A percentile compares a stretch with the other conserved stretches of the same genome.
Conservation (phyloP, 441 rosid species). For the Eruca vesicaria region DNA sequence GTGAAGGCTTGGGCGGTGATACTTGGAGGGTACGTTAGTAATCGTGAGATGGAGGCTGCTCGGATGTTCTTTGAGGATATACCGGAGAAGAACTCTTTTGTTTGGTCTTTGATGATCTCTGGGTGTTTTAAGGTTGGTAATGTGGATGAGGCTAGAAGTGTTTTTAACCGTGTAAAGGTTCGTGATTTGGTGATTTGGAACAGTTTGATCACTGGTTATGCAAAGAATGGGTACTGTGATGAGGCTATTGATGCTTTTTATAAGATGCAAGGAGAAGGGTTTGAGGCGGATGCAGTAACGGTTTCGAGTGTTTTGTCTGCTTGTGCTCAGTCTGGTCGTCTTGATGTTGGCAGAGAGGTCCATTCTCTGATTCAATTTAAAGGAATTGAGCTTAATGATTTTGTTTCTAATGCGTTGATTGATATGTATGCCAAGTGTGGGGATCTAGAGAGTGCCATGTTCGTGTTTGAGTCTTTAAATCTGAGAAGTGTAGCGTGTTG, state of each 20-base stretch:
- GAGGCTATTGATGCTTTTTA: slow-evolving; percentile 51
- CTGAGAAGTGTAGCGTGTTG: slow-evolving; percentile 46
- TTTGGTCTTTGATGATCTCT: slow-evolving; percentile 58
- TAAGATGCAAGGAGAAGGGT: slow-evolving; percentile 45
- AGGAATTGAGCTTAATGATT: slow-evolving; percentile 39
- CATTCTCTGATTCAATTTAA: slow-evolving; percentile 31
- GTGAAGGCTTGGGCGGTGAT: slow-evolving; percentile 52
- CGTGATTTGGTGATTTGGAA: slow-evolving; percentile 57
- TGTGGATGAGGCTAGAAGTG: slow-evolving; percentile 38
- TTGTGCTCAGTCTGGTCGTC: slow-evolving; percentile 50
- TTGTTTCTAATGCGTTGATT: slow-evolving; percentile 51
- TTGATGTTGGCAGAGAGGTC: slow-evolving; percentile 48
- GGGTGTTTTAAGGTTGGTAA: slow-evolving; percentile 48
- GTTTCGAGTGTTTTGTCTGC: slow-evolving; percentile 49
- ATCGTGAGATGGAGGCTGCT: slow-evolving; percentile 45
- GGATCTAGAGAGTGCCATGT: slow-evolving; percentile 42
- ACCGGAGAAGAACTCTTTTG: slow-evolving; percentile 48
- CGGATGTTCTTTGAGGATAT: slow-evolving; percentile 37
- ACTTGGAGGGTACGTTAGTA: slow-evolving; percentile 45
- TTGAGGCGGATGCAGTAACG: slow-evolving; percentile 47
- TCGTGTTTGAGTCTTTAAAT: slow-evolving; percentile 40
- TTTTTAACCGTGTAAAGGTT: slow-evolving; percentile 36
- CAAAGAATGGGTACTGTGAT: slow-evolving; percentile 47
- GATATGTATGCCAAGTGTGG: slow-evolving; percentile 80
- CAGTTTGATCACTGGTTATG: slow-evolving; percentile 46